Percentiles rank a stretch among this genome's conserved stretches.
phyloP scores from a whole-genome alignment of 495 filamentous ascomycete genomes.

The Copromyces sp. region DNA sequence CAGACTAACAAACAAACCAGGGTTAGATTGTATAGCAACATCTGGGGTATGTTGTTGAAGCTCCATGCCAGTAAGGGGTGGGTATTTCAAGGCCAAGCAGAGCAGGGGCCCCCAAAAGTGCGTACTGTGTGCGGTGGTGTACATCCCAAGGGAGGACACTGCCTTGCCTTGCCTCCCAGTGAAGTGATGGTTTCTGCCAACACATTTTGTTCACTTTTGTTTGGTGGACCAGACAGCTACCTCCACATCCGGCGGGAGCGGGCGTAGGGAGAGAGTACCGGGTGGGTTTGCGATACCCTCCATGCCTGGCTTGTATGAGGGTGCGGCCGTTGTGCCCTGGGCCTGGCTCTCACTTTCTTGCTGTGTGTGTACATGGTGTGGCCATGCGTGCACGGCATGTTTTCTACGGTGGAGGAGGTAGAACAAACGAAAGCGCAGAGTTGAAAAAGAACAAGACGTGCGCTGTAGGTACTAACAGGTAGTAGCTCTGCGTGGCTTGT shows the following conservation, averaged over 20 bases:
- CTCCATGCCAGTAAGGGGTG: not conserved
- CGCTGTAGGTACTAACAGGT: not conserved
- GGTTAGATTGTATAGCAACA: not conserved
- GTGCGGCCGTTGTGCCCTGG: conserved; percentile 1
- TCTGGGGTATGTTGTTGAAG: not conserved
- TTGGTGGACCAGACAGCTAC: conserved; percentile 14
- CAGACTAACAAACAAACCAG: too few relatives aligned
- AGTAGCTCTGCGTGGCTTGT: not conserved
- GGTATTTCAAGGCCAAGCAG: not conserved
- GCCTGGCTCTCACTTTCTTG: not conserved
- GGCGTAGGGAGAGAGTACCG: conserved; percentile 5
- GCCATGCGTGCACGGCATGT: conserved; percentile 6
- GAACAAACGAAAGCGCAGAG: conserved; percentile 7
- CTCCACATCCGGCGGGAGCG: conserved; percentile 4
- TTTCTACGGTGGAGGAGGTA: conserved; percentile 3
- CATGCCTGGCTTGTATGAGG: conserved; percentile 4
- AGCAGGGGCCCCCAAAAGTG: not conserved
- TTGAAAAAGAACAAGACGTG: not conserved
- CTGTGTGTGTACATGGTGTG: not conserved
- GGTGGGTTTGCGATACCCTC: conserved; percentile 8
- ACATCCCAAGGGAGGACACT: not conserved
- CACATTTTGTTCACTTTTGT: conserved; percentile 9
- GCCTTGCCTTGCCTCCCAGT: not conserved
- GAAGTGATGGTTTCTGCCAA: conserved; percentile 9
- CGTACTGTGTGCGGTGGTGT: not conserved